Conservation (phyloP, 805 yeast genomes). For the Candida pini region DNA sequence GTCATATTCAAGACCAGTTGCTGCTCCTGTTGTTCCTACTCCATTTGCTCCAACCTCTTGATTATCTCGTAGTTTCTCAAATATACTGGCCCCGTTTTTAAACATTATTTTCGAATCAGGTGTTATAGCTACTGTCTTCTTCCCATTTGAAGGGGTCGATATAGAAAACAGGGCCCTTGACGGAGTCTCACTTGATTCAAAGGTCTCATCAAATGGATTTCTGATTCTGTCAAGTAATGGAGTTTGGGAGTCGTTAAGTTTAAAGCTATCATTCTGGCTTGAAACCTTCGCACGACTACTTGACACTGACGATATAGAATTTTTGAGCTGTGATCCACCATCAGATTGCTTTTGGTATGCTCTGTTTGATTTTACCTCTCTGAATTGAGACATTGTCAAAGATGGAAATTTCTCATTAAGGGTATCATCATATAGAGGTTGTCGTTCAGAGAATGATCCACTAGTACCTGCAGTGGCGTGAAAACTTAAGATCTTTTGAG, state of each 20-base stretch:
- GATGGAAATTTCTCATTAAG: not conserved
- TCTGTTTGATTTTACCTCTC: not conserved
- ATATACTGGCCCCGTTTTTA: constrained; percentile 18
- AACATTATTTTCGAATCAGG: not conserved
- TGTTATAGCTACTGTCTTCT: not conserved
- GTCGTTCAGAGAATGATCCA: not conserved
- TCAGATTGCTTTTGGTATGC: not conserved
- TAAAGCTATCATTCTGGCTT: constrained; percentile 4
- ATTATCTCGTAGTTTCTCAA: constrained; percentile 19
- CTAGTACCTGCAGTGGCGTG: too few species aligned
- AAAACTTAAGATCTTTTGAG: too few species aligned
- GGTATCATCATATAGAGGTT: not conserved
- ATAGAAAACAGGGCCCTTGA: constrained; percentile 2
- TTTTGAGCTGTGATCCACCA: not conserved
- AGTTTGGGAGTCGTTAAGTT: constrained; percentile 16
- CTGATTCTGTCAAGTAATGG: constrained; percentile 26
- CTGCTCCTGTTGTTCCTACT: too few species aligned
- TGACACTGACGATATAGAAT: not conserved
- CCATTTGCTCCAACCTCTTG: too few species aligned
- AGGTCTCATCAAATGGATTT: constrained; percentile 34
- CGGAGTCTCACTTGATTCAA: constrained; percentile 16
- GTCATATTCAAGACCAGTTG: constrained; percentile 20
- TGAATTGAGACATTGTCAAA: not conserved
- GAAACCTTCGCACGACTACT: not conserved
- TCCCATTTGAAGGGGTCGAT: not conserved